Conservation (phyloP, 116 monocot species). For the Cymodocea nodosa region DNA sequence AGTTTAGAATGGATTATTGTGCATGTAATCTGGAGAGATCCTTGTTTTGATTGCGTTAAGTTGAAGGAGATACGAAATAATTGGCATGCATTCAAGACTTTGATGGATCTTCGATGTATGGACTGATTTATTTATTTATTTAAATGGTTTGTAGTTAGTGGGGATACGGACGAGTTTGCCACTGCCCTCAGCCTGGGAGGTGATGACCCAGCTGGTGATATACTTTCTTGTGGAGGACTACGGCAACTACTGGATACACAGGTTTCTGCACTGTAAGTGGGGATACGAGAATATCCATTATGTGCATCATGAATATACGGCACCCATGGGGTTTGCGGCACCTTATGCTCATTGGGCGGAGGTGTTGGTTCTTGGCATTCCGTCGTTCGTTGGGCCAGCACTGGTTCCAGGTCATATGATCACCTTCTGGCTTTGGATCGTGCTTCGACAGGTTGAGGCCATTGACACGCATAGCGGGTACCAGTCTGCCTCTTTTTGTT, state of each 20-base stretch:
- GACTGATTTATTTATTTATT: not conserved
- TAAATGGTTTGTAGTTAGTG: slow-evolving; percentile 37
- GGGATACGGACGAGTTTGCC: slow-evolving; percentile 73
- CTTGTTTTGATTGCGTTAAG: not conserved
- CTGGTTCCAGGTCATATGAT: slow-evolving; percentile 57
- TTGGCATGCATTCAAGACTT: no score
- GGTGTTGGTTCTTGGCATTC: slow-evolving; percentile 51
- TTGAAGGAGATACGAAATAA: not conserved
- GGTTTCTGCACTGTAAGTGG: slow-evolving; percentile 45
- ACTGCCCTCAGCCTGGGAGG: slow-evolving; percentile 60
- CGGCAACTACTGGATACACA: slow-evolving; percentile 85
- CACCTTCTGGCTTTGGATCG: slow-evolving; percentile 66
- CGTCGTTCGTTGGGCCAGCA: slow-evolving; percentile 50
- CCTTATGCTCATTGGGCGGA: slow-evolving; percentile 72
- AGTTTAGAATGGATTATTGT: no score
- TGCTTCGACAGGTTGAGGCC: slow-evolving; percentile 53
- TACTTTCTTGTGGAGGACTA: slow-evolving; percentile 93
- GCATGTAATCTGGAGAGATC: no score
- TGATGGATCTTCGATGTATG: not conserved
- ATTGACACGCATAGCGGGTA: slow-evolving; percentile 70
- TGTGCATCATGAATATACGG: slow-evolving; percentile 23
- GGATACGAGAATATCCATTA: slow-evolving; percentile 46
- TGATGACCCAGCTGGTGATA: slow-evolving; percentile 55
- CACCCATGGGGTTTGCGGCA: slow-evolving; percentile 50
- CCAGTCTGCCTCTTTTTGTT: not conserved